Base-by-base conservation (phyloP, 495 filamentous ascomycete species). In the Glonium stellatum region DNA sequence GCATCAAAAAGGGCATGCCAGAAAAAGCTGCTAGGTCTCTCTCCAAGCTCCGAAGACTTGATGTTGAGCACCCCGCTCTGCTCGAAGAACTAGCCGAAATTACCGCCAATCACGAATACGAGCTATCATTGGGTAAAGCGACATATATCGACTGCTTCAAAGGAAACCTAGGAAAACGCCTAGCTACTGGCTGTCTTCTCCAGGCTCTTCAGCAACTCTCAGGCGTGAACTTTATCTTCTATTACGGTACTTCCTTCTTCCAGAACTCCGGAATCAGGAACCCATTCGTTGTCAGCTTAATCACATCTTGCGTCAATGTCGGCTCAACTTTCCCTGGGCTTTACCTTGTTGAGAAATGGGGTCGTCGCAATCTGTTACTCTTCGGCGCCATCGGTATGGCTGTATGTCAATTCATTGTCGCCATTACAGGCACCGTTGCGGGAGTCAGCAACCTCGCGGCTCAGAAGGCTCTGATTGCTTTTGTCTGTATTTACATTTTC, bases 401-500 rank as follows among this genome's bases (percentile, higher is more conserved):
- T 52, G 68, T 85, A 31, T 86, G 78, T 71, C 82, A 86, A 72
- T 83, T 64, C 59, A 67, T 67, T 51, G 82, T 87, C 42, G 77
- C 80, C 9, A 77, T 81, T n/a, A 75, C 83, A 34, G 84, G 85
- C 56, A 87, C 85, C 0, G 79, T 76, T 10, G 72, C 74, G 4
- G 76, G 77, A 5, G 49, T 64, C 18, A 62, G 64, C 39, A 78
- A 83, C 62, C 52, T 61, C 6, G 54, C 62, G 22, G 78, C 77
- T 11, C 75, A 80, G 58, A 71, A 73, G 31, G 75, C 79, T 9
- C 75, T 70, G 81, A 84, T 90, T 36, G 80, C 87, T 36, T 90
- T 90, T 73, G 84, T 88, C 61, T 84, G 84, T 72, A 84, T 91
- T 77, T 91, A 89, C 80, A 87, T 92, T 71, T 87, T 88, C 74